Evolutionary conservation across 2,329 filamentous ascomycete genomes (phyloP).

Genomic region (Ophiostoma australiae): DNA sequence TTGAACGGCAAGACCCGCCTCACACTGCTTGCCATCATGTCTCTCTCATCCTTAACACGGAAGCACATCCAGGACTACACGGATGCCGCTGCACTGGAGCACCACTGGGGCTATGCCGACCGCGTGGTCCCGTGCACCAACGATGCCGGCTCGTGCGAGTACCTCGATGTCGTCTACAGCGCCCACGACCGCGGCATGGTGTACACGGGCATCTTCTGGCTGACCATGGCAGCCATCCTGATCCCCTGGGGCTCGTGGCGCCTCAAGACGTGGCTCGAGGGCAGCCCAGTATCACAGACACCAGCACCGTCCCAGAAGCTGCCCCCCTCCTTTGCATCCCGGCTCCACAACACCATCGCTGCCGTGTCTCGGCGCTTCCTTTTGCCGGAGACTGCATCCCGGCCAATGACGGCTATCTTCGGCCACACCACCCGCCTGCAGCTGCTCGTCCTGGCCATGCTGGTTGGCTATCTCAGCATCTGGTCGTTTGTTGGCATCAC

Average conservation of each 20-base stretch:
- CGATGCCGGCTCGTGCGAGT: constrained; percentile 45
- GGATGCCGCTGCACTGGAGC: not conserved
- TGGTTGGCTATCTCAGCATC: constrained; percentile 59
- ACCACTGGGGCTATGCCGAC: constrained; percentile 45
- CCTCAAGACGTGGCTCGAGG: constrained; percentile 15
- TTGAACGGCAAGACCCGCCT: not conserved
- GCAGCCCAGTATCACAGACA: not conserved
- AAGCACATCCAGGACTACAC: constrained; percentile 21
- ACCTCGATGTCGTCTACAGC: constrained; percentile 49
- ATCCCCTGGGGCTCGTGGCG: constrained; percentile 41
- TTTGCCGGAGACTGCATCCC: constrained; percentile 53
- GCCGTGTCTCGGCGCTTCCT: constrained; percentile 45
- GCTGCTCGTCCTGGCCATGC: constrained; percentile 53
- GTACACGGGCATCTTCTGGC: constrained; percentile 49
- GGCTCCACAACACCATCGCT: constrained; percentile 13
- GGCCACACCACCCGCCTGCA: constrained; percentile 65
- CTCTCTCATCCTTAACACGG: constrained; percentile 23
- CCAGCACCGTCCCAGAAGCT: not conserved
- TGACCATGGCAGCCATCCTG: constrained; percentile 42
- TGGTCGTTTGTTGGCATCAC: constrained; percentile 65
- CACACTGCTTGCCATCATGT: constrained; percentile 20
- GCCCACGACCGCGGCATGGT: constrained; percentile 48
- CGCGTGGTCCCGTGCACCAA: constrained; percentile 44
- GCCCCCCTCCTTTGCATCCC: not conserved
- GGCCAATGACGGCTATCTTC: constrained; percentile 45